These are phyloP conservation scores for Metschnikowia gelsemii DNA, from an alignment of 805 yeast genomes.

Conservation along the genomic window DNA sequence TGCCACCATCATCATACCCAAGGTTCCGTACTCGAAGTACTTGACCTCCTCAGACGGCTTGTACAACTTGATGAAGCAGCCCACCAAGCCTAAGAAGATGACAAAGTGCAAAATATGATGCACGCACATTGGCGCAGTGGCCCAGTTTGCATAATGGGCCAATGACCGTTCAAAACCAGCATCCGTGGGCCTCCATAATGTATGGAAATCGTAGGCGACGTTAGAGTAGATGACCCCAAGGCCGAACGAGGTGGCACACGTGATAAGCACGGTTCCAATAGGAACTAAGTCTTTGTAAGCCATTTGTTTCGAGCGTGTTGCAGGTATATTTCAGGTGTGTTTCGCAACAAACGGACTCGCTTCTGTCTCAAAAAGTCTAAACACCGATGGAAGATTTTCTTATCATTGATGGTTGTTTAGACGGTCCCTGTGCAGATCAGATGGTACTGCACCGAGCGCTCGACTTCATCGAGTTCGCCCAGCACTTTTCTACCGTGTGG, in stretches of 20 bases:
- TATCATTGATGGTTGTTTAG: too few species aligned
- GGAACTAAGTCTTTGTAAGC: constrained; percentile 48
- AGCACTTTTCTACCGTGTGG: too few species aligned
- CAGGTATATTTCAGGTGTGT: neutral
- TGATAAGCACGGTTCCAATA: constrained; percentile 41
- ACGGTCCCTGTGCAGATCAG: too few species aligned
- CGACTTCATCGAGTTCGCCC: too few species aligned
- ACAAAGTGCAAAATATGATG: constrained; percentile 64
- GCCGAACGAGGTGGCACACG: constrained; percentile 67
- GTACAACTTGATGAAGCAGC: constrained; percentile 73
- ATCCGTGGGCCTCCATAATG: constrained; percentile 62
- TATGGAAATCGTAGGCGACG: constrained; percentile 75
- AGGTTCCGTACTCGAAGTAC: constrained; percentile 85
- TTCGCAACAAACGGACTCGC: neutral
- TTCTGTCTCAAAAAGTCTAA: too few species aligned
- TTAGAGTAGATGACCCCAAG: constrained; percentile 78
- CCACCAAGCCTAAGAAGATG: constrained; percentile 63
- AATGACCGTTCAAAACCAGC: constrained; percentile 61
- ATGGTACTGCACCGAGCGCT: too few species aligned
- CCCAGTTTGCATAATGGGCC: constrained; percentile 74
- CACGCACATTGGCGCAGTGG: constrained; percentile 56
- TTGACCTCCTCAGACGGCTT: constrained; percentile 84
- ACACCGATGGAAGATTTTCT: neutral
- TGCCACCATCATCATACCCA: constrained; percentile 69
- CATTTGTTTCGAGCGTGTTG: constrained; percentile 12